Conservation (phyloP, 371 early-diverging fungal genomes). For the Rhizopus microsporus region DNA sequence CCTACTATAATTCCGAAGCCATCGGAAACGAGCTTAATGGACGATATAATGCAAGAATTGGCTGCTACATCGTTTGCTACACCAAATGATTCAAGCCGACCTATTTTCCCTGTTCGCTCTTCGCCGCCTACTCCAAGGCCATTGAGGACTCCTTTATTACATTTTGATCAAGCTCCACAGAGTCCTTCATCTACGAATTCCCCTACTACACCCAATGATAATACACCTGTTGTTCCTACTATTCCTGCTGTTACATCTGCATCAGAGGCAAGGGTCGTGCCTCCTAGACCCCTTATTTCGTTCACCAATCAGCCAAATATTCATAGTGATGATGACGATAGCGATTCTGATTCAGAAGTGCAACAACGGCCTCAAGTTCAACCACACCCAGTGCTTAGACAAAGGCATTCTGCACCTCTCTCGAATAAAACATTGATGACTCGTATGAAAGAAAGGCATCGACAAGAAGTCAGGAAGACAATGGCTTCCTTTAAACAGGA, state of each 20-base stretch:
- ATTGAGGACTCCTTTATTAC: not conserved
- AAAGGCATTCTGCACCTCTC: constrained; percentile 2
- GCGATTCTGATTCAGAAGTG: constrained; percentile 8
- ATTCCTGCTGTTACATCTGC: not conserved
- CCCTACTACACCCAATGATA: not conserved
- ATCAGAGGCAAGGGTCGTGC: constrained; percentile 1
- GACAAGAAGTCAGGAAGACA: constrained; percentile 21
- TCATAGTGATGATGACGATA: constrained; percentile 1
- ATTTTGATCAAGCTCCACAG: not conserved
- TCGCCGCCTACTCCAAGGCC: not conserved
- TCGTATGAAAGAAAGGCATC: constrained; percentile 37
- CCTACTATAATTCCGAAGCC: not conserved
- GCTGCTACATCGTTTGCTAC: not conserved
- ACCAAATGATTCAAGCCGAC: not conserved
- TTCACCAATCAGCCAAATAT: constrained; percentile 9
- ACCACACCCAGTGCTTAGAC: not conserved
- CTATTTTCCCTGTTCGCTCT: not conserved
- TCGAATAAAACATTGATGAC: constrained; percentile 14
- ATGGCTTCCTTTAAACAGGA: constrained; percentile 14
- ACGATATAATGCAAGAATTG: constrained; percentile 33
- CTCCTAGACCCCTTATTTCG: constrained; percentile 17
- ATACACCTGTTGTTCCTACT: not conserved
- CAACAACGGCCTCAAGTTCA: not conserved
- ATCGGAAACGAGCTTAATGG: constrained; percentile 22
- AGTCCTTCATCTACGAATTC: constrained; percentile 19